Percentiles rank a stretch among this genome's conserved stretches.
phyloP scores from a whole-genome alignment of 306 rosid genomes.

The Cucumis sativus region DNA sequence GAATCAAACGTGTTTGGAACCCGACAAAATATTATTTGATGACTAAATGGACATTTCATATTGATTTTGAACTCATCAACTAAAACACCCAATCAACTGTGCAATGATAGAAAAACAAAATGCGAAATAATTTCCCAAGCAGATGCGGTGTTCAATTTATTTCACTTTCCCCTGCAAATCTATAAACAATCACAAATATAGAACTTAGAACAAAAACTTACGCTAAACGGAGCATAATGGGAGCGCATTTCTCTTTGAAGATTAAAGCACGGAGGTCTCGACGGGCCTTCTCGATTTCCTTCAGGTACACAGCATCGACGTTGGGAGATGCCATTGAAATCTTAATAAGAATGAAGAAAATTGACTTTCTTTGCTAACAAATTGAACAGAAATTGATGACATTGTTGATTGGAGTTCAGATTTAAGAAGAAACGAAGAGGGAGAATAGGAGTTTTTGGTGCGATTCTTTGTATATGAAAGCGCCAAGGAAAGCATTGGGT shows the following conservation, averaged over 20 bases:
- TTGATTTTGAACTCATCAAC: too few species aligned
- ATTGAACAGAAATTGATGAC: background rate
- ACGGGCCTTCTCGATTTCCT: constrained; percentile 57
- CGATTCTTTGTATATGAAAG: background rate
- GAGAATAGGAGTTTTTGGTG: background rate
- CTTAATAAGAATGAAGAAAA: background rate
- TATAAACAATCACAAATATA: background rate
- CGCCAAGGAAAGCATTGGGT: background rate
- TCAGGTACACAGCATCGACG: constrained; percentile 33
- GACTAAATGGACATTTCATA: too few species aligned
- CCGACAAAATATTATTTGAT: too few species aligned
- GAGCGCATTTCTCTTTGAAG: constrained; percentile 46
- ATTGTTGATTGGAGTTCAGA: background rate
- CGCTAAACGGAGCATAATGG: constrained; percentile 92
- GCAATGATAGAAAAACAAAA: background rate
- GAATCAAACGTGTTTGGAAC: too few species aligned
- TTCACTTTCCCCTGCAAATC: background rate
- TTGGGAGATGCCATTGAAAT: constrained; percentile 13
- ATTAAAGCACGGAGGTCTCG: constrained; percentile 68
- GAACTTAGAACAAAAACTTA: constrained; percentile 7
- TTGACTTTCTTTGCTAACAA: background rate
- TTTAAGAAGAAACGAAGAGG: background rate
- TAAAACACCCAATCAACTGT: background rate
- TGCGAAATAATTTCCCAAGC: background rate
- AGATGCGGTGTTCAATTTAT: background rate